Conservation (phyloP, 331 rosid species). For the Saraca asoca region DNA sequence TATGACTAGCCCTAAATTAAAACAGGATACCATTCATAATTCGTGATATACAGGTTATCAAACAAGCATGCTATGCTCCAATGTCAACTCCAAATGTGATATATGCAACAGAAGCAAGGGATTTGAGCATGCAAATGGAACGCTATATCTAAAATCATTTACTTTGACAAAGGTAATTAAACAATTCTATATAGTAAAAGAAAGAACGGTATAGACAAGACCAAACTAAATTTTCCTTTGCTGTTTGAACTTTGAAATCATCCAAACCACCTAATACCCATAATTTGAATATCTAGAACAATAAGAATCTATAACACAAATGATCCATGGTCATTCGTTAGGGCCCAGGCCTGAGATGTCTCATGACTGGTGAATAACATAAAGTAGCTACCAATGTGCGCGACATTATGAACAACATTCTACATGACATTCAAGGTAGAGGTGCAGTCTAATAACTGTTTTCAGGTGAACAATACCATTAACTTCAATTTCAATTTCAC, state of each 20-base stretch:
- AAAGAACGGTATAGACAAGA: too few relatives aligned
- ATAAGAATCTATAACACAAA: neutral
- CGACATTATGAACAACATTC: neutral
- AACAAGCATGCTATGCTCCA: neutral
- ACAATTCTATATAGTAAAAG: too few relatives aligned
- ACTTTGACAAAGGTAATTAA: too few relatives aligned
- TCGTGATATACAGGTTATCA: slow-evolving; percentile 6
- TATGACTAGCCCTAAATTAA: slow-evolving; percentile 1
- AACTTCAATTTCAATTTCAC: neutral
- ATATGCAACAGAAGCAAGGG: slow-evolving; percentile 15
- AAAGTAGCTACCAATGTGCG: neutral
- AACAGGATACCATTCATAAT: neutral
- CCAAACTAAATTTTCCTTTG: too few relatives aligned
- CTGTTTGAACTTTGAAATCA: too few relatives aligned
- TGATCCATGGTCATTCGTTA: slow-evolving; percentile 10
- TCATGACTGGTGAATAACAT: slow-evolving; percentile 1
- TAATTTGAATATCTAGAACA: neutral
- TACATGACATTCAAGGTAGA: slow-evolving; percentile 9
- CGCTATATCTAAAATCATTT: neutral
- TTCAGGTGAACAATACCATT: slow-evolving; percentile 15
- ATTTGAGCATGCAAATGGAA: slow-evolving; percentile 21
- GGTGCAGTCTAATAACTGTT: neutral
- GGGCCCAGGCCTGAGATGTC: slow-evolving; percentile 8
- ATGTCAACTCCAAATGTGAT: slow-evolving; percentile 12
- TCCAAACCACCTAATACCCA: too few relatives aligned